A percentile compares a stretch with the other conserved stretches of the same genome.
These are phyloP conservation scores for Silene coronaria DNA, from an alignment of 179 eudicot genomes.

Conservation along the genomic window DNA sequence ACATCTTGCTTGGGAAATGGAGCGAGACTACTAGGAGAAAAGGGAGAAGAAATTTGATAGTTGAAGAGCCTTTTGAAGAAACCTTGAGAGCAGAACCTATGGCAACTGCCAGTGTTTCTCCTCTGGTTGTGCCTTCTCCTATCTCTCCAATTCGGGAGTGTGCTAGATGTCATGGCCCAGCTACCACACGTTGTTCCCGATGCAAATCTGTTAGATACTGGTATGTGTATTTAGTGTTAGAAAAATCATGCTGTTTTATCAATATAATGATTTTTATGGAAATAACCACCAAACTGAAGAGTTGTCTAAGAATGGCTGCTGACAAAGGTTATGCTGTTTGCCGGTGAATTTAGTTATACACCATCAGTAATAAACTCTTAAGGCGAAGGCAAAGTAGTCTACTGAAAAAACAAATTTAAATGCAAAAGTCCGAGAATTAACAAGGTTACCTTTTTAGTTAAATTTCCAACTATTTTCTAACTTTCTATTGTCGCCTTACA, in stretches of 20 bases:
- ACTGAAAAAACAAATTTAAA: neutral
- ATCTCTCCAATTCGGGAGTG: constrained; percentile 51
- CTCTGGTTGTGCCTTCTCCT: constrained; percentile 37
- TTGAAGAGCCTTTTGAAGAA: constrained; percentile 55
- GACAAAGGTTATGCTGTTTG: neutral
- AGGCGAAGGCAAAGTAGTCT: neutral
- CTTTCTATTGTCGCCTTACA: too few relatives aligned
- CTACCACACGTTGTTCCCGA: constrained; percentile 81
- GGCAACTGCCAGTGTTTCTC: constrained; percentile 50
- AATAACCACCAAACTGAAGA: neutral
- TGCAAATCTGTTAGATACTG: constrained; percentile 94
- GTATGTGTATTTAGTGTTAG: constrained; percentile 35
- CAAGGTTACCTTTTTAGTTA: too few relatives aligned
- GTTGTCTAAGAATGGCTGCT: neutral
- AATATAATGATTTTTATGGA: neutral
- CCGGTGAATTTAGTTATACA: neutral
- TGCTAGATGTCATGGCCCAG: constrained; percentile 67
- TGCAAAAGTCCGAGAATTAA: too few relatives aligned
- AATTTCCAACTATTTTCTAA: too few relatives aligned
- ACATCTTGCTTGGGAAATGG: constrained; percentile 88
- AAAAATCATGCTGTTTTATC: neutral
- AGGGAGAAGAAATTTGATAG: constrained; percentile 51
- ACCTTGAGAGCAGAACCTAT: constrained; percentile 45
- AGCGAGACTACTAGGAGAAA: constrained; percentile 62
- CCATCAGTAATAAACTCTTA: neutral